Evolutionary conservation across 2,329 filamentous ascomycete genomes (phyloP).

Genomic region (Neofusicoccum umdonicola): DNA sequence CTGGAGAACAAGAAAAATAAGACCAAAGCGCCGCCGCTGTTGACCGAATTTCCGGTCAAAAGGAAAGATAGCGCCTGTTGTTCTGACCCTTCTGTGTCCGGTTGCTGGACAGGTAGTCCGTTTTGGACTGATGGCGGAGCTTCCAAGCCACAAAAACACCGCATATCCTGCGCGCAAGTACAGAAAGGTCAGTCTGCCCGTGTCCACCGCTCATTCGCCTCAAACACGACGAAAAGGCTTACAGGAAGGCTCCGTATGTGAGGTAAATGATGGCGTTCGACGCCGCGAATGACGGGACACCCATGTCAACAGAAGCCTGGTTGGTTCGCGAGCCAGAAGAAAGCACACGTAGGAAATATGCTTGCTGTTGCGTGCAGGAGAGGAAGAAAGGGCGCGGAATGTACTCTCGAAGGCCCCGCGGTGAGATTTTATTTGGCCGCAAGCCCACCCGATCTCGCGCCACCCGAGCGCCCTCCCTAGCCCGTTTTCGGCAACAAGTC

Average conservation of each 20-base stretch:
- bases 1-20: conserved; percentile 10
- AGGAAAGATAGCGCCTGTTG: neutral
- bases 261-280: conserved; percentile 83
- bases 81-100: conserved; percentile 78
- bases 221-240: conserved; percentile 29
- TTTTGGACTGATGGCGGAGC: conserved; percentile 62
- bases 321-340: neutral
- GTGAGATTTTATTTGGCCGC: conserved; percentile 14
- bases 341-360: neutral
- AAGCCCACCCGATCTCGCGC: conserved; percentile 4
- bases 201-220: neutral
- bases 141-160: conserved; percentile 60
- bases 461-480: conserved; percentile 9
- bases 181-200: conserved; percentile 20
- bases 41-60: neutral
- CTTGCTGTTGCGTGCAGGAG: neutral
- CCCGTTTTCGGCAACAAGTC: conserved; percentile 10
- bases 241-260: conserved; percentile 77
- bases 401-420: neutral
- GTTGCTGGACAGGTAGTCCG: conserved; percentile 72
- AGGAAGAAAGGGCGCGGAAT: neutral
- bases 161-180: conserved; percentile 51
- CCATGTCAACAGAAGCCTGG: conserved; percentile 54
- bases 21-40: neutral
- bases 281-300: conserved; percentile 69